These are phyloP conservation scores for Dionaea muscipula DNA, from an alignment of 179 eudicot genomes.

Conservation along the genomic window DNA sequence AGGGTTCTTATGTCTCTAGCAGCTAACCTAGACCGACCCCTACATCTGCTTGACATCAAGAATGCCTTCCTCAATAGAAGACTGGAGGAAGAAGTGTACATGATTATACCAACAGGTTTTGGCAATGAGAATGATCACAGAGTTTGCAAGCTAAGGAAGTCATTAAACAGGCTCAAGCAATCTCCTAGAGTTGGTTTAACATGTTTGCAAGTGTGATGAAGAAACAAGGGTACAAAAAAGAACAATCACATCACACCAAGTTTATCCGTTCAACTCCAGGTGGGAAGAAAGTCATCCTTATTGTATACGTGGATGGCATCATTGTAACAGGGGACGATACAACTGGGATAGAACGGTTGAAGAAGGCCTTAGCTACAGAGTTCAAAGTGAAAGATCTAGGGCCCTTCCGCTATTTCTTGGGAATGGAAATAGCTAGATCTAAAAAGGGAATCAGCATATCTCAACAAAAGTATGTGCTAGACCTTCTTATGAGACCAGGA, in stretches of 20 bases:
- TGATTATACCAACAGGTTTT: not conserved
- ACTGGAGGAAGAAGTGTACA: not conserved
- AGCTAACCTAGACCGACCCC: too few species aligned
- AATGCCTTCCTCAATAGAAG: slow-evolving; percentile 1
- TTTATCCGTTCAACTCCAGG: not conserved
- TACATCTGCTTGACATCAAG: slow-evolving; percentile 1
- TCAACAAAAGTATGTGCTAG: not conserved
- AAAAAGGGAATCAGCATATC: not conserved
- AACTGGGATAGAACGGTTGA: not conserved
- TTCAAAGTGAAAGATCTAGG: not conserved
- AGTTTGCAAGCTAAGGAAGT: too few species aligned
- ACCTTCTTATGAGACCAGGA: not conserved
- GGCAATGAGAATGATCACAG: too few species aligned
- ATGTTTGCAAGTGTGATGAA: not conserved
- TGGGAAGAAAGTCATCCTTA: not conserved
- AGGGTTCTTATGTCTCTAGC: too few species aligned
- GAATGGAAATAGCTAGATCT: not conserved
- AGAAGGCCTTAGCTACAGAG: too few species aligned
- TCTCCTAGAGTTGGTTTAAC: slow-evolving; percentile 1
- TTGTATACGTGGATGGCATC: slow-evolving; percentile 1
- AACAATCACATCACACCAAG: not conserved
- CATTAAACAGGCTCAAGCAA: not conserved
- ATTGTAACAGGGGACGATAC: not conserved
- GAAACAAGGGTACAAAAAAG: not conserved
- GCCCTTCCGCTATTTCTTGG: not conserved